Conservation (phyloP, 495 filamentous ascomycete genomes). For the Delitschia confertaspora region DNA sequence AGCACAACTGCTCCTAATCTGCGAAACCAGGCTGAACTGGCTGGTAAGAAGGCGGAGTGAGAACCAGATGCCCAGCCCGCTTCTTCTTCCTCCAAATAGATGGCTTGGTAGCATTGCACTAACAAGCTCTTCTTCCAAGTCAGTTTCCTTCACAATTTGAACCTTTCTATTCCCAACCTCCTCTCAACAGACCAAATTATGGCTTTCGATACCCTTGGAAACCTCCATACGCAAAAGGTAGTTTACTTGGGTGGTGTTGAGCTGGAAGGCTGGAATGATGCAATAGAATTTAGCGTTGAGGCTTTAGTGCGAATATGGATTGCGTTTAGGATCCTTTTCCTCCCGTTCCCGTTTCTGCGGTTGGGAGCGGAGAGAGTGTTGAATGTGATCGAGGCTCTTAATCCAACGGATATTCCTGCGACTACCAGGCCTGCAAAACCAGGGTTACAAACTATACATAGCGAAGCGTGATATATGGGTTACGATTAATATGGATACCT, state of each 20-base stretch:
- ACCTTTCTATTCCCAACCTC: not conserved
- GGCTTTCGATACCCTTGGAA: slow-evolving; percentile 23
- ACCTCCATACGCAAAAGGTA: slow-evolving; percentile 13
- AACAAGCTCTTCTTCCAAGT: slow-evolving; percentile 6
- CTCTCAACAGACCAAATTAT: slow-evolving; percentile 5
- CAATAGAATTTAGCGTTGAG: not conserved
- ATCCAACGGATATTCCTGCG: too few relatives aligned
- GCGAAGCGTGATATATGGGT: too few relatives aligned
- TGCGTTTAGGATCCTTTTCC: not conserved
- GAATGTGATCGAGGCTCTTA: too few relatives aligned
- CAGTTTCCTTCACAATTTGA: slow-evolving; percentile 4
- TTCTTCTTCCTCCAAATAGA: not conserved
- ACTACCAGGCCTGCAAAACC: too few relatives aligned
- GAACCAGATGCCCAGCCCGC: slow-evolving; percentile 1
- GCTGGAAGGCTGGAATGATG: slow-evolving; percentile 1
- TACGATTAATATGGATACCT: too few relatives aligned
- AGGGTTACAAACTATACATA: too few relatives aligned
- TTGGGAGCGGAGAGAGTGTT: too few relatives aligned
- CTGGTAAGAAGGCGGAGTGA: slow-evolving; percentile 28
- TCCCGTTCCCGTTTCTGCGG: too few relatives aligned
- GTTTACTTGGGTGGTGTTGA: slow-evolving; percentile 10
- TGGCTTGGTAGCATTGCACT: slow-evolving; percentile 1
- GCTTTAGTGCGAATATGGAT: not conserved
- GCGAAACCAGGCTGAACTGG: slow-evolving; percentile 21
- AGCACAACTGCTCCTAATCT: slow-evolving; percentile 19